Evolutionary conservation across 2,329 filamentous ascomycete species (phyloP).

Genomic region (Kalmusia sp.): DNA sequence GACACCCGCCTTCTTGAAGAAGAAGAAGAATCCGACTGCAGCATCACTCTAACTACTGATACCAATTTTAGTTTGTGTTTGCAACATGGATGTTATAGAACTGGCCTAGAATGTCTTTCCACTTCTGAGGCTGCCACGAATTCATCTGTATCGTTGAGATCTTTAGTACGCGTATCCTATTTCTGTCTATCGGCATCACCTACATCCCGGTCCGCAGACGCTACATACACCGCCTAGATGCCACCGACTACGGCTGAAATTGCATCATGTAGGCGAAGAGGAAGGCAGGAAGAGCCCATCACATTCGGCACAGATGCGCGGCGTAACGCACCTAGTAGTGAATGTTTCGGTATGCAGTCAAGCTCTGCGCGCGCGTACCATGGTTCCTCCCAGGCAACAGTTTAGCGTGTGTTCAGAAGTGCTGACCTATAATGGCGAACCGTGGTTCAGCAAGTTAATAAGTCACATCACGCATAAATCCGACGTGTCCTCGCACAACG

Average conservation of each 20-base stretch:
- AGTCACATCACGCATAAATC: conserved; percentile 7
- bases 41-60: not conserved
- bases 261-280: not conserved
- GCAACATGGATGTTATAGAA: not conserved
- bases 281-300: not conserved
- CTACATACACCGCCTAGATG: not conserved
- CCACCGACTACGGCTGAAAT: not conserved
- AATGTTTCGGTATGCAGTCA: not conserved
- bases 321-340: not conserved
- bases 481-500: conserved; percentile 8
- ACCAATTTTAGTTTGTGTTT: not conserved
- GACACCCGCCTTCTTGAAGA: not conserved
- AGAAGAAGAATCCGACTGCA: not conserved
- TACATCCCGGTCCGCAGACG: not conserved
- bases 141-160: not conserved
- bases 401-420: conserved; percentile 5
- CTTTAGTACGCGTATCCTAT: not conserved
- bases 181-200: not conserved
- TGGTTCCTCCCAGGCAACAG: conserved; percentile 2
- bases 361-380: conserved; percentile 3
- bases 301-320: not conserved
- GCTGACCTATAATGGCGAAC: conserved; percentile 3
- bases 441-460: conserved; percentile 3
- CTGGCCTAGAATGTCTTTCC: not conserved
- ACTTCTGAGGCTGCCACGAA: not conserved